Evolutionary conservation across 352 stramenopile species (phyloP).

Genomic region (Globisporangium apiculatum): DNA sequence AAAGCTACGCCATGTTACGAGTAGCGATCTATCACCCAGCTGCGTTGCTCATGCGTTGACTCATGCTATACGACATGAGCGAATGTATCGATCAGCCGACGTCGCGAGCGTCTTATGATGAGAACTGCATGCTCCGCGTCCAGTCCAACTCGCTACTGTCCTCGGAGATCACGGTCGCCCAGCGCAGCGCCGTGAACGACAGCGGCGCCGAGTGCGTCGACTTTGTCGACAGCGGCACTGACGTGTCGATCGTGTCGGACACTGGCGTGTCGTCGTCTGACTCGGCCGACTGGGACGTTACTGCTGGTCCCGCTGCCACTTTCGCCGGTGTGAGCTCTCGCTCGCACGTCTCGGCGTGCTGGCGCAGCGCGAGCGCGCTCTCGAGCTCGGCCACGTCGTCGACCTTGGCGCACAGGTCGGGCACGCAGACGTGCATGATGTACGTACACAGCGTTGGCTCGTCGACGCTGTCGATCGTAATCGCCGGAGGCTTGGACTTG

Average conservation of each 20-base stretch:
- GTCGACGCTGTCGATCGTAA: conserved; percentile 69
- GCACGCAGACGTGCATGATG: conserved; percentile 73
- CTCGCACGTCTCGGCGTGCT: conserved; percentile 45
- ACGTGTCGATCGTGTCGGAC: no score
- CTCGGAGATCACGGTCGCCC: conserved; percentile 74
- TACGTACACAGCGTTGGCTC: conserved; percentile 80
- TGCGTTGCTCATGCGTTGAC: no score
- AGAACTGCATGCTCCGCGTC: conserved; percentile 59
- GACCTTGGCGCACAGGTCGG: conserved; percentile 47
- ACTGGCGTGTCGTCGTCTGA: no score
- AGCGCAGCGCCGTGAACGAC: conserved; percentile 64
- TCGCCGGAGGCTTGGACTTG: conserved; percentile 39
- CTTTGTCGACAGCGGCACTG: not conserved
- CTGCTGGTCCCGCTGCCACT: no score
- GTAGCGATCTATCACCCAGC: no score
- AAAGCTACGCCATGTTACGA: no score
- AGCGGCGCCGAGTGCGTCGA: conserved; percentile 16
- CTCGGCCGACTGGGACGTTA: no score
- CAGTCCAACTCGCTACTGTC: conserved; percentile 84
- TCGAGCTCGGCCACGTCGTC: conserved; percentile 13
- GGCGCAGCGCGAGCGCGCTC: conserved; percentile 18
- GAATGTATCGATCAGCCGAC: no score
- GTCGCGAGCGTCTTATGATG: no score
- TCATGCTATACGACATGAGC: no score
- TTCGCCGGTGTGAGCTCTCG: conserved; percentile 27